Base-by-base conservation (phyloP, 176 grass and related monocot genomes). In the Raddia guianensis region DNA sequence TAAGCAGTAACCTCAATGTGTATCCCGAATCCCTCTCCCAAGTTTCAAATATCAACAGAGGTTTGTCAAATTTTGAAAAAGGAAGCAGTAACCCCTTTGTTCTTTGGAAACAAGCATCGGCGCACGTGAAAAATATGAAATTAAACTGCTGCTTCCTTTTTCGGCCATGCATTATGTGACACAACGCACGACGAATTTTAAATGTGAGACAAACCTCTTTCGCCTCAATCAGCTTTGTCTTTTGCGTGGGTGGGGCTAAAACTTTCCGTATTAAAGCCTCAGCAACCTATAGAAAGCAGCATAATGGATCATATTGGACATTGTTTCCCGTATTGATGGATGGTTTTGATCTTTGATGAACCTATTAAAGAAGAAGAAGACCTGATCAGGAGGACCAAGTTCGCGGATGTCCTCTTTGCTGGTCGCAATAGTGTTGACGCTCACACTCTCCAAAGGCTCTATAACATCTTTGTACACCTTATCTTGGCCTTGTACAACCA, bases 381-480 rank as follows among this genome's bases (percentile, higher is more conserved):
- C 90, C 96, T 75, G 79, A 80, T 99, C 82, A 50, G 92, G 92
- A 14, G 90, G 80, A 16, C 96, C 92, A 64, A 99, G 93, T 5
- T 99, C 96, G 77, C 88, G 83, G 12, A 99, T 78, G 76, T 95
- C 88, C 71, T 93, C 65, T 73, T 99, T 95, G 86, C 1, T 93
- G 49, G 96, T 99, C 11, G 88, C 27, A 64, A 99, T 84, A 44
- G 90, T 83, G 67, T 93, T 95, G 70, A 99, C 61, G 73, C 96
- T 99, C 47, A 98, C 90, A 84, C 84, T 95, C 84, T 95, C 92
- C 51, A 99, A 83, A 8, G 92, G 96, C 66, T 99, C 92, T 13
- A 99, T 95, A 49, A 95, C 92, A 82, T 95, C 90, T 91, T 99
- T 99, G 89, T 93, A 95, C 42, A 95, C 92, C 88, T 98, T 98